Conservation (phyloP, 148 eudicot species). For the Chenopodium quinoa region DNA sequence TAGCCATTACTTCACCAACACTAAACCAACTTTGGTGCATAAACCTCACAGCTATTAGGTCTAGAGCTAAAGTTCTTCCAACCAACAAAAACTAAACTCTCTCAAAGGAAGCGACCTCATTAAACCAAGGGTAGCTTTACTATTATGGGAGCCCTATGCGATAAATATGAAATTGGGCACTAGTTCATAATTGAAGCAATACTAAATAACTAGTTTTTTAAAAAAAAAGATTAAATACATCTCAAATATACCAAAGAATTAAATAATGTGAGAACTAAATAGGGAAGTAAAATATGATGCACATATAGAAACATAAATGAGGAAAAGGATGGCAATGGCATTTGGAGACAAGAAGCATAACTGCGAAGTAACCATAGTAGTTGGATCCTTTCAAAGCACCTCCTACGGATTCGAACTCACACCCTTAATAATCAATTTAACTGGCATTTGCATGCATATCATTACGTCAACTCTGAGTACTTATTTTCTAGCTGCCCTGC, state of each 20-base stretch:
- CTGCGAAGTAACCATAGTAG: not conserved
- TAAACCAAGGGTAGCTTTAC: not conserved
- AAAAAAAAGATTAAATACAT: no score
- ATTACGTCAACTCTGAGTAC: no score
- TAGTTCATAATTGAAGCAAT: not conserved
- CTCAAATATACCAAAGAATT: not conserved
- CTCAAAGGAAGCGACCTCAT: not conserved
- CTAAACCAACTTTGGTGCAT: no score
- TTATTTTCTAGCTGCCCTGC: no score
- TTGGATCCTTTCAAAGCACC: not conserved
- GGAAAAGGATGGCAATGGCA: not conserved
- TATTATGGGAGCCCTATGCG: not conserved
- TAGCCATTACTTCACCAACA: no score
- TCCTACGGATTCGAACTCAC: not conserved
- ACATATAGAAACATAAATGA: not conserved
- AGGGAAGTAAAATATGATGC: not conserved
- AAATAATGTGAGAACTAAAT: no score
- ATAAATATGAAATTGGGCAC: not conserved
- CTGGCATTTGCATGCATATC: no score
- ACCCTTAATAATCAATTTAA: no score
- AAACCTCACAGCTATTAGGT: no score
- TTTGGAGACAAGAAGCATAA: not conserved
- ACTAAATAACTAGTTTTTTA: no score
- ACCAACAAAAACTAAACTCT: no score
- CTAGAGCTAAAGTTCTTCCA: no score